Conservation (phyloP, 2,329 filamentous ascomycete species). For the Didymella pomorum region DNA sequence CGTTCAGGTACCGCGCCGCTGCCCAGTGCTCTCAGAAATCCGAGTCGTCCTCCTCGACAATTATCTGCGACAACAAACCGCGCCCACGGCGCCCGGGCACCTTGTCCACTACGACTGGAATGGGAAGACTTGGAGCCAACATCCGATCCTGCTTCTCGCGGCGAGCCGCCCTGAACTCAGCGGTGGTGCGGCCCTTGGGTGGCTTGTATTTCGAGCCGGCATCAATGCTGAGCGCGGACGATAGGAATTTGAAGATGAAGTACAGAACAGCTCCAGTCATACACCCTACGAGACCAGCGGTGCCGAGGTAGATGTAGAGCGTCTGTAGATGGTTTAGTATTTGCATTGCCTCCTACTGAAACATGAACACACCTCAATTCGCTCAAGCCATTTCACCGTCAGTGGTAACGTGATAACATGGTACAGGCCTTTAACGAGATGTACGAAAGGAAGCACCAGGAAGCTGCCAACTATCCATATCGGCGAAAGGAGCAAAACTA, state of each 20-base stretch:
- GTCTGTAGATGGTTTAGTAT: constrained; percentile 43
- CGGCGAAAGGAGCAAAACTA: constrained; percentile 51
- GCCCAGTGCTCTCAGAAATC: constrained; percentile 48
- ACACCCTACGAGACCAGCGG: constrained; percentile 73
- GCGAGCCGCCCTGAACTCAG: constrained; percentile 41
- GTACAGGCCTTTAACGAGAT: constrained; percentile 55
- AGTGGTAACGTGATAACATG: constrained; percentile 59
- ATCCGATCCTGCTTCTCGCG: constrained; percentile 32
- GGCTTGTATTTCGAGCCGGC: constrained; percentile 13
- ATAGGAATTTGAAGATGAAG: constrained; percentile 63
- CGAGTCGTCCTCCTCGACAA: constrained; percentile 74
- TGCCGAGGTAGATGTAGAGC: constrained; percentile 67
- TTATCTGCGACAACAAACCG: constrained; percentile 70
- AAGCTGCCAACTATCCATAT: constrained; percentile 59
- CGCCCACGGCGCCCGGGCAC: constrained; percentile 42
- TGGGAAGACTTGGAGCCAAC: constrained; percentile 29
- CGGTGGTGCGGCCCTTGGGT: constrained; percentile 34
- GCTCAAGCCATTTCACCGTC: constrained; percentile 55
- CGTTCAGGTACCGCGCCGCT: neutral
- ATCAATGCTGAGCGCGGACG: constrained; percentile 58
- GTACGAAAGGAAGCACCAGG: constrained; percentile 60
- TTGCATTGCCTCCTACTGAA: neutral
- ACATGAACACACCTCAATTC: constrained; percentile 61
- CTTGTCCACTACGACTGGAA: constrained; percentile 40
- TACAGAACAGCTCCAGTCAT: constrained; percentile 67